These are phyloP conservation scores for Lathyrus oleraceus DNA, from an alignment of 306 rosid genomes.

Conservation along the genomic window DNA sequence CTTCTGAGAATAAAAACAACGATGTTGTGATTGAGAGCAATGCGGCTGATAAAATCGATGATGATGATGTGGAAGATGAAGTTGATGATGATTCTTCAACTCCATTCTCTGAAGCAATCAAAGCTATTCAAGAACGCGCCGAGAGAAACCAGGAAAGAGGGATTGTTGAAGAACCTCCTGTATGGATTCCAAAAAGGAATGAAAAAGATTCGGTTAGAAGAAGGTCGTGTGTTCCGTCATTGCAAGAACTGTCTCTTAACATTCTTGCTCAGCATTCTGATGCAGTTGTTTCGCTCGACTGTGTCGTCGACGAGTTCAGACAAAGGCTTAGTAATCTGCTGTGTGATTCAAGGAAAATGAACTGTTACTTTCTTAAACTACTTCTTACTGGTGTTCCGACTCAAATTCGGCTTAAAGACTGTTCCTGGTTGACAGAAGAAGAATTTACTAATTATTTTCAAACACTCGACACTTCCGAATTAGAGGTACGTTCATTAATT, in stretches of 20 bases:
- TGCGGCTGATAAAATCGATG: background rate
- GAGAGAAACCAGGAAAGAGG: background rate
- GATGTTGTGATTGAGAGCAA: too few species aligned
- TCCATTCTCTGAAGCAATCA: constrained; percentile 65
- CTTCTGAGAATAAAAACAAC: background rate
- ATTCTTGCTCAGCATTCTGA: constrained; percentile 61
- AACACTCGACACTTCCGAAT: constrained; percentile 47
- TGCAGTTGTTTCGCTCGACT: constrained; percentile 66
- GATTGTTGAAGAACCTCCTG: background rate
- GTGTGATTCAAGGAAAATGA: constrained; percentile 72
- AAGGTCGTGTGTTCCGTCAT: constrained; percentile 49
- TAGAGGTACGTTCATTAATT: constrained; percentile 46
- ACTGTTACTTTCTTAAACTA: constrained; percentile 46
- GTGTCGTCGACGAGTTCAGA: constrained; percentile 58
- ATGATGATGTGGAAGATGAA: constrained; percentile 11
- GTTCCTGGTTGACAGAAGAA: constrained; percentile 85
- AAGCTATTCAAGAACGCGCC: constrained; percentile 40
- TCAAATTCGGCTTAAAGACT: constrained; percentile 65
- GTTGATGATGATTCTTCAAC: constrained; percentile 47
- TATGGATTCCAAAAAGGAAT: constrained; percentile 49
- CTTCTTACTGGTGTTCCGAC: constrained; percentile 66
- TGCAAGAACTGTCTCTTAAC: constrained; percentile 53
- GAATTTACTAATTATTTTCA: constrained; percentile 52
- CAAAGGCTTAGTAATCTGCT: constrained; percentile 59
- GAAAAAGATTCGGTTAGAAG: background rate